Conservation (phyloP, 495 filamentous ascomycete genomes). For the Saxispiralis lemnorum region DNA sequence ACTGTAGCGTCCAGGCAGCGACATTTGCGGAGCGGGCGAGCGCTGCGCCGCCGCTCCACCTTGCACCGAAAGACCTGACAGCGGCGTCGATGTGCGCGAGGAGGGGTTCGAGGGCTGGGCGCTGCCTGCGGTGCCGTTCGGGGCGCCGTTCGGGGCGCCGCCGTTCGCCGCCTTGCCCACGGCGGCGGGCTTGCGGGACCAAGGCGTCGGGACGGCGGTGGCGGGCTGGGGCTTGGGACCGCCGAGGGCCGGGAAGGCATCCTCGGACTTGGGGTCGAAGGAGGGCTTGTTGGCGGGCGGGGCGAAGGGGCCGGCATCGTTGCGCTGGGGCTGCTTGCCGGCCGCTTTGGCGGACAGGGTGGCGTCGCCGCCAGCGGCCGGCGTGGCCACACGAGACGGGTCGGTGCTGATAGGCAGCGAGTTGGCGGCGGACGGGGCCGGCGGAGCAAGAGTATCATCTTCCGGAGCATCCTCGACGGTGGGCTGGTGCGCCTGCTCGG, state of each 20-base stretch:
- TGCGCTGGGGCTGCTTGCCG: slow-evolving; percentile 41
- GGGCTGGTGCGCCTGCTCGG: slow-evolving; percentile 40
- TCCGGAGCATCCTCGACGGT: slow-evolving; percentile 67
- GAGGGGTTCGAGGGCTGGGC: slow-evolving; percentile 25
- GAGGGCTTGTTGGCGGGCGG: slow-evolving; percentile 23
- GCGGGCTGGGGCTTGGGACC: slow-evolving; percentile 44
- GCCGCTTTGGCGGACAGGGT: slow-evolving; percentile 38
- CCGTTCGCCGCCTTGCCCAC: slow-evolving; percentile 46
- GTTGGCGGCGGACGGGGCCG: slow-evolving; percentile 26
- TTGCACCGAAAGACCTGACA: slow-evolving; percentile 40
- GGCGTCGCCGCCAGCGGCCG: slow-evolving; percentile 19
- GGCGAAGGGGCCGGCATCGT: slow-evolving; percentile 14
- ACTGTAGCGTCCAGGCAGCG: slow-evolving; percentile 59
- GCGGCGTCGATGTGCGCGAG: slow-evolving; percentile 39
- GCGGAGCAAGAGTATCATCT: slow-evolving; percentile 54
- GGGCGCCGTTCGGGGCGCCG: slow-evolving; percentile 29
- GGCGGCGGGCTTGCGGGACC: slow-evolving; percentile 43
- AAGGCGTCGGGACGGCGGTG: slow-evolving; percentile 42
- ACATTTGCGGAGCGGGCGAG: slow-evolving; percentile 30
- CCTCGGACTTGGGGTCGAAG: slow-evolving; percentile 70
- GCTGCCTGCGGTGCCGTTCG: slow-evolving; percentile 25
- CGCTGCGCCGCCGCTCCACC: slow-evolving; percentile 26
- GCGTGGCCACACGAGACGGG: slow-evolving; percentile 18
- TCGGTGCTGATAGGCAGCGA: slow-evolving; percentile 20
- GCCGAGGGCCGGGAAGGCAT: slow-evolving; percentile 76